Conservation (phyloP, 257 asterid genomes). For the Scutellaria minor region DNA sequence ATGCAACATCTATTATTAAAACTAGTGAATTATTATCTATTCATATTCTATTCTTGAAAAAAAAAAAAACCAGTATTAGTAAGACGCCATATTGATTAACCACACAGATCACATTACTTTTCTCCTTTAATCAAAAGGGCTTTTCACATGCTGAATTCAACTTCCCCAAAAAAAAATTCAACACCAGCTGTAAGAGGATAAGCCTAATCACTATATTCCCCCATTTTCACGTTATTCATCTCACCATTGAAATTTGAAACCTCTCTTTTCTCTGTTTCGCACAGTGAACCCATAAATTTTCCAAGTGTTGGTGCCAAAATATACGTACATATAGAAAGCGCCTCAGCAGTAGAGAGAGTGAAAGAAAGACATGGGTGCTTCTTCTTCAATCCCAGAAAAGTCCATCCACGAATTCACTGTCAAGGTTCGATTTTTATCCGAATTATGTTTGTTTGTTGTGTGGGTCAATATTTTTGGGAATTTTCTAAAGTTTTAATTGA, state of each 20-base stretch:
- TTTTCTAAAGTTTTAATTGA: background rate
- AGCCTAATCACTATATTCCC: background rate
- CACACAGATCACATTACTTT: background rate
- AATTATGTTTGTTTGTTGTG: background rate
- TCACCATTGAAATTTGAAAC: background rate
- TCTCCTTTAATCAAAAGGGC: background rate
- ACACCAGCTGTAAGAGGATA: constrained; percentile 28
- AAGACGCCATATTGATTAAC: background rate
- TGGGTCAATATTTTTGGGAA: constrained; percentile 16
- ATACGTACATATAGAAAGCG: background rate
- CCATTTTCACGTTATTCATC: constrained; percentile 6
- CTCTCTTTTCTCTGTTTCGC: constrained; percentile 26
- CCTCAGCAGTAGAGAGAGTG: constrained; percentile 4
- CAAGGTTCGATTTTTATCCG: constrained; percentile 55
- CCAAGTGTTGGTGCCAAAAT: background rate
- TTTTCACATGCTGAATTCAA: background rate
- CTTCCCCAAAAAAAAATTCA: background rate
- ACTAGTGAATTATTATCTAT: too few relatives aligned
- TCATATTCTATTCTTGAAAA: too few relatives aligned
- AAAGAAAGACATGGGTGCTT: constrained; percentile 59
- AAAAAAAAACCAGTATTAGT: too few relatives aligned
- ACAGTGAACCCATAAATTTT: background rate
- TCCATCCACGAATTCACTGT: constrained; percentile 83
- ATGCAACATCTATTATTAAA: too few relatives aligned
- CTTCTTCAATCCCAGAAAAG: constrained; percentile 59